Evolutionary conservation across 345 rosid species (phyloP), one percentile per base, ranked within the genome.

Genomic region (Citrus unshiu): DNA sequence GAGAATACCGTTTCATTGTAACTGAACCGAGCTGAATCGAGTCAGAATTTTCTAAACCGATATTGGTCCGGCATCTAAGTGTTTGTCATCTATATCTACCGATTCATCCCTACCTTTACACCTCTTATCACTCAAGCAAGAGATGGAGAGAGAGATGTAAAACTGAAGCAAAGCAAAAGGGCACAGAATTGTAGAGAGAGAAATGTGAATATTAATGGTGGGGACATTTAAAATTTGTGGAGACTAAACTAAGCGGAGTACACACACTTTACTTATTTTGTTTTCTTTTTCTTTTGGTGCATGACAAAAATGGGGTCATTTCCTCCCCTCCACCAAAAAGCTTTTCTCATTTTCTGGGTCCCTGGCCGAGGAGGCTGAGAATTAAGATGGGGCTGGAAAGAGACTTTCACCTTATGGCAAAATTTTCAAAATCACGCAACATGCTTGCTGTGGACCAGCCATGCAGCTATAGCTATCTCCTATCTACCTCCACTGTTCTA

Each of bases 121-220:
- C 85, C 89, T 81, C 84, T 40, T 77, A 75, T 77, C 75, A 79
- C 81, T 63, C 64, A 16, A 16, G 58, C 39, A n/a, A 67, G 65
- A 54, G 77, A 77, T 70, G 64, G 80, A 77, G 65, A 73, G 66
- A 76, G 78, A 87, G 81, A 56, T 85, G 90, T 90, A 77, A 87
- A 87, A 84, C 81, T 86, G 90, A 88, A 90, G 90, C 89, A 88
- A 90, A 88, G 88, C 75, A 66, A 82, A 27, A 74, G 78, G 76
- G 78, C 82, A 83, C 83, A 70, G 79, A 79, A 82, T 68, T 83
- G 86, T 77, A 85, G 82, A 77, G 86, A 64, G 82, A 81, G 81
- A 49, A 60, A 75, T 76, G 79, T 83, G 84, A 63, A 77, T 46
- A 13, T 46, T 46, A 46, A 46, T 70, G 60, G 87, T 84, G 82